Percentiles rank a stretch among this genome's conserved stretches.
Evolutionary conservation across 345 rosid genomes (phyloP).

Genomic region (Draba incana): DNA sequence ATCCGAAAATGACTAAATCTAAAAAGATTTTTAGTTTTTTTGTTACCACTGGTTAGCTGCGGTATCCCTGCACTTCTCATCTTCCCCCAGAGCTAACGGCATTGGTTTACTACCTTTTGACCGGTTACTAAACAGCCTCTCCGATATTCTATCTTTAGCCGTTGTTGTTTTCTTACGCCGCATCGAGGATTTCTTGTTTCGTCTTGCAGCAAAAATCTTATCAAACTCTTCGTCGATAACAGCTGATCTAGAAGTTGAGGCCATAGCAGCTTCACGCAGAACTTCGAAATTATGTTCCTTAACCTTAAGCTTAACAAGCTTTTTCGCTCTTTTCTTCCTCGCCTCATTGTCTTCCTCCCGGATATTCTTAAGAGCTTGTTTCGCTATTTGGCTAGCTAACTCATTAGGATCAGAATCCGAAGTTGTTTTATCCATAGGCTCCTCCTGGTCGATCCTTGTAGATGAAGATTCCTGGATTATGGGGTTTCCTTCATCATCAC

Average conservation of each 20-base stretch:
- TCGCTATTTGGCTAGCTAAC: constrained; percentile 55
- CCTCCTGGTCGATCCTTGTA: constrained; percentile 36
- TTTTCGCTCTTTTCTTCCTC: constrained; percentile 29
- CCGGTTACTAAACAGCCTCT: constrained; percentile 56
- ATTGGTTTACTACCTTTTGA: constrained; percentile 52
- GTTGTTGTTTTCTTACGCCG: constrained; percentile 71
- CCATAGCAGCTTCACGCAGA: constrained; percentile 73
- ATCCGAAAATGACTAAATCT: neutral
- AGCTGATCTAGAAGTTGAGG: constrained; percentile 74
- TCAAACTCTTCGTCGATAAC: constrained; percentile 47
- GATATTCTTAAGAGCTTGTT: constrained; percentile 77
- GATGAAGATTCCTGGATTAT: constrained; percentile 36
- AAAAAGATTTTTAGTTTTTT: too few relatives aligned
- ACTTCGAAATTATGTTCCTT: constrained; percentile 79
- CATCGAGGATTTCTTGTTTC: constrained; percentile 67
- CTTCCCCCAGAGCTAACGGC: constrained; percentile 58
- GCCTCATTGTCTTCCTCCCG: constrained; percentile 54
- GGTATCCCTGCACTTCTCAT: constrained; percentile 66
- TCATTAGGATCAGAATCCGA: constrained; percentile 50
- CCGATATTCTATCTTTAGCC: constrained; percentile 60
- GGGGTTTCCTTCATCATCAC: constrained; percentile 66
- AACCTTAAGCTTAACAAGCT: constrained; percentile 68
- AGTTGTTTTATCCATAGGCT: constrained; percentile 39
- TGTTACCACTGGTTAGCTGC: constrained; percentile 86
- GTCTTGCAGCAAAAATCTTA: constrained; percentile 37